A percentile compares a stretch with the other conserved stretches of the same genome.
Evolutionary conservation across 1,139 yeast species (phyloP).

Genomic region (Sugiyamaella novakii): DNA sequence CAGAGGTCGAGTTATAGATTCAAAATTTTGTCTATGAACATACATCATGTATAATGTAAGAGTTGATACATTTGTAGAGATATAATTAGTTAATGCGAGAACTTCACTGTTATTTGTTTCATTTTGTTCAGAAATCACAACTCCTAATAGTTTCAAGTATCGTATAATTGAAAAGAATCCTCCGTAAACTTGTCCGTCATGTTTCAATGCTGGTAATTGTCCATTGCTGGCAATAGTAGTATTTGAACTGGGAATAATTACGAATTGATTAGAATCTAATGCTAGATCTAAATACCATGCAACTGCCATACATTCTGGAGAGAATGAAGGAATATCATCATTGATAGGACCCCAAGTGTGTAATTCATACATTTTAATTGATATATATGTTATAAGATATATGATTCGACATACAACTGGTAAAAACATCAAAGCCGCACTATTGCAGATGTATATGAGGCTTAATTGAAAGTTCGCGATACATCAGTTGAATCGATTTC

Average conservation of each 20-base stretch:
- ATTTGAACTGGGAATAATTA: slow-evolving; percentile 58
- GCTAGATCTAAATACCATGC: slow-evolving; percentile 42
- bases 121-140: slow-evolving; percentile 15
- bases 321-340: slow-evolving; percentile 41
- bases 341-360: slow-evolving; percentile 60
- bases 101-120: slow-evolving; percentile 28
- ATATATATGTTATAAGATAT: too few species aligned
- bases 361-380: slow-evolving; percentile 47
- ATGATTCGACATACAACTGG: too few species aligned
- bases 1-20: slow-evolving; percentile 60
- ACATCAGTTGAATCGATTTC: too few species aligned
- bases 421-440: too few species aligned
- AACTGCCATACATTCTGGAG: slow-evolving; percentile 51
- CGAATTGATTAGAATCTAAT: slow-evolving; percentile 33
- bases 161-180: slow-evolving; percentile 56
- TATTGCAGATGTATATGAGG: slow-evolving; percentile 1
- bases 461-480: slow-evolving; percentile 4
- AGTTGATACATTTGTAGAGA: slow-evolving; percentile 48
- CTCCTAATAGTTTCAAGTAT: slow-evolving; percentile 37
- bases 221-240: slow-evolving; percentile 54
- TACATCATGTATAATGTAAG: slow-evolving; percentile 65
- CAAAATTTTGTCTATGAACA: slow-evolving; percentile 64
- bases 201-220: slow-evolving; percentile 57
- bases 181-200: slow-evolving; percentile 40
- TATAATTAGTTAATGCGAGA: slow-evolving; percentile 45